A percentile compares a stretch with the other conserved stretches of the same genome.
phyloP scores from a whole-genome alignment of 2,329 filamentous ascomycete genomes.

The Basipetospora chlamydospora region DNA sequence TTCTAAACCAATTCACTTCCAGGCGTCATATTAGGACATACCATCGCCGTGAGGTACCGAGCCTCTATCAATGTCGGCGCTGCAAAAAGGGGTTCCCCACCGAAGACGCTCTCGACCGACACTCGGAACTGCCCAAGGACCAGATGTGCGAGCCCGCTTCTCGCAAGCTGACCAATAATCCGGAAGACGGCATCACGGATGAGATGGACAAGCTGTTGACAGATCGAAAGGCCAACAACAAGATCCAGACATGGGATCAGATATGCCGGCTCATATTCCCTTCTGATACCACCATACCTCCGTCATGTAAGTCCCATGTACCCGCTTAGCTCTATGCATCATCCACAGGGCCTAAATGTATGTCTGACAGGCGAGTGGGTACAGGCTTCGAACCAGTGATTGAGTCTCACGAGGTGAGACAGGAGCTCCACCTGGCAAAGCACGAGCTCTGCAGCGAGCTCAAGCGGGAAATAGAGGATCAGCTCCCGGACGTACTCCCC shows the following conservation, averaged over 20 bases:
- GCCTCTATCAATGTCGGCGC: constrained; percentile 24
- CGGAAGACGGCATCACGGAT: constrained; percentile 1
- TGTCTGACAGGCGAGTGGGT: no score
- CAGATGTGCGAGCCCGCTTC: constrained; percentile 20
- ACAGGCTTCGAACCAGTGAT: no score
- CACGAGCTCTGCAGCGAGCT: no score
- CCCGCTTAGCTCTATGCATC: no score
- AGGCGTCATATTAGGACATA: constrained; percentile 29
- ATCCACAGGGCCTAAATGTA: no score
- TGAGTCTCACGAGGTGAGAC: no score
- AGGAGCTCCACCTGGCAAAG: no score
- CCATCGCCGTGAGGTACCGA: constrained; percentile 25
- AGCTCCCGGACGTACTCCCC: no score
- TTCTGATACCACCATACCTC: not conserved
- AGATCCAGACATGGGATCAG: constrained; percentile 2
- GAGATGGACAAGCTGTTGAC: not conserved
- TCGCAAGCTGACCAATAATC: not conserved
- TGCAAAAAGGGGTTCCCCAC: constrained; percentile 24
- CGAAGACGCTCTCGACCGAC: constrained; percentile 23
- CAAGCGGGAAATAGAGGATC: no score
- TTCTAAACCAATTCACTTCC: constrained; percentile 6
- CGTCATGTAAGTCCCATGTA: not conserved
- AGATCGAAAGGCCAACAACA: not conserved
- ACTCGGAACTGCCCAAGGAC: constrained; percentile 24
- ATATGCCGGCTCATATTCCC: constrained; percentile 1